Evolutionary conservation across 2,329 filamentous ascomycete species (phyloP).

Genomic region (Nothomitra cinnamomea): DNA sequence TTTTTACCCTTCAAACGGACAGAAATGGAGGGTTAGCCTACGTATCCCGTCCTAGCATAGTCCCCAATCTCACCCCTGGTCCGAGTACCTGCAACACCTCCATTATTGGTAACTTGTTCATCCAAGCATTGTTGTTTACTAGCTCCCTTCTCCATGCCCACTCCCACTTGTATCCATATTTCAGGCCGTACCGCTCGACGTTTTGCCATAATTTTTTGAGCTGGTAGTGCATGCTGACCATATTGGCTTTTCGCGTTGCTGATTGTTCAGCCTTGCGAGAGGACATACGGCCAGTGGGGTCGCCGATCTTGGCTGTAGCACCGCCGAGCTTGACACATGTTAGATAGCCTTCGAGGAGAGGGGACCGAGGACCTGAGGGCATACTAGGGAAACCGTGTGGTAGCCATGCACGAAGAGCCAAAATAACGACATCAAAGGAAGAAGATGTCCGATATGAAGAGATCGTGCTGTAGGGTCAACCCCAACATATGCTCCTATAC

Average conservation of each 20-base stretch:
- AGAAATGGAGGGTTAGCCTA: conserved; percentile 30
- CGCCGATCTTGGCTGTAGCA: conserved; percentile 61
- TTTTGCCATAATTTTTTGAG: conserved; percentile 57
- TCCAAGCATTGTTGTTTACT: conserved; percentile 73
- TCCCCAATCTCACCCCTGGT: conserved; percentile 55
- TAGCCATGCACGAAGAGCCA: conserved; percentile 70
- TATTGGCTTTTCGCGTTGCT: conserved; percentile 42
- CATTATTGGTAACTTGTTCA: conserved; percentile 51
- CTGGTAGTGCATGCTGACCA: conserved; percentile 51
- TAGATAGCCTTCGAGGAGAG: background rate
- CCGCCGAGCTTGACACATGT: conserved; percentile 37
- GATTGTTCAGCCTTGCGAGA: conserved; percentile 38
- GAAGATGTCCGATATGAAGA: conserved; percentile 62
- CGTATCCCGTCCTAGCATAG: conserved; percentile 81
- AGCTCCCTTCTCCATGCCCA: conserved; percentile 51
- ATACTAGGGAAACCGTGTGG: conserved; percentile 42
- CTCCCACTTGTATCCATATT: conserved; percentile 45
- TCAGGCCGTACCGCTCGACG: conserved; percentile 46
- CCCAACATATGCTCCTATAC: conserved; percentile 61
- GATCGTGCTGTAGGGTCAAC: conserved; percentile 70
- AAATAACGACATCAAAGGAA: conserved; percentile 69
- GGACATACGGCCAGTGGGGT: conserved; percentile 53
- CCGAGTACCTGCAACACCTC: conserved; percentile 65
- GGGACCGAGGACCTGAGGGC: conserved; percentile 9
- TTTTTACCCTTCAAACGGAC: background rate